A percentile compares a stretch with the other conserved stretches of the same genome.
Evolutionary conservation across 2,329 filamentous ascomycete genomes (phyloP).

Genomic region (Aspergillus spinulosporus): DNA sequence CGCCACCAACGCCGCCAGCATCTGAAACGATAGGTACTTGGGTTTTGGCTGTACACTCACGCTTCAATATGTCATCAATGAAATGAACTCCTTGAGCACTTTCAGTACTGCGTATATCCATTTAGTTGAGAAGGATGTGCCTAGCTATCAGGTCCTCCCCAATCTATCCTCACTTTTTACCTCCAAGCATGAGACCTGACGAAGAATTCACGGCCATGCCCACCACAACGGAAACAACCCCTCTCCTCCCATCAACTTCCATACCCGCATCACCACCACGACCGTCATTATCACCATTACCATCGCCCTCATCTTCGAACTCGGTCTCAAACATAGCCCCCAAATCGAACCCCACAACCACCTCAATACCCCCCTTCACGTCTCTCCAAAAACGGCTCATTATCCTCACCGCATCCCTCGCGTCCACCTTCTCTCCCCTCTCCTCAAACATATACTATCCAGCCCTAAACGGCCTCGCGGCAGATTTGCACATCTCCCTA

Average conservation of each 20-base stretch:
- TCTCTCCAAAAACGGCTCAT: conserved; percentile 37
- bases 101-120: neutral
- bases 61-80: neutral
- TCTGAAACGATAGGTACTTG: neutral
- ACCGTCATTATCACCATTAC: neutral
- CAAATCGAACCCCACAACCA: conserved; percentile 25
- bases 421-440: conserved; percentile 45
- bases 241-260: conserved; percentile 16
- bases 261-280: neutral
- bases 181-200: neutral
- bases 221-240: conserved; percentile 19
- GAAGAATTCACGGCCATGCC: neutral
- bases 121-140: neutral
- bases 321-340: neutral
- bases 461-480: conserved; percentile 35
- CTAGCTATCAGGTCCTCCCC: no score
- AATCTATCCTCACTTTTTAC: neutral
- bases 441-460: conserved; percentile 49
- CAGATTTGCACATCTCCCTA: conserved; percentile 30
- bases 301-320: neutral
- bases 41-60: neutral
- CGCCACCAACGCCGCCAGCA: neutral
- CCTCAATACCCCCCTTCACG: conserved; percentile 27
- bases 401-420: conserved; percentile 40
- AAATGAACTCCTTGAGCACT: neutral